Percentiles rank a stretch among this genome's conserved stretches.
Evolutionary conservation across 2,329 filamentous ascomycete genomes (phyloP).

Genomic region (Calonectria pseudoturangicola): DNA sequence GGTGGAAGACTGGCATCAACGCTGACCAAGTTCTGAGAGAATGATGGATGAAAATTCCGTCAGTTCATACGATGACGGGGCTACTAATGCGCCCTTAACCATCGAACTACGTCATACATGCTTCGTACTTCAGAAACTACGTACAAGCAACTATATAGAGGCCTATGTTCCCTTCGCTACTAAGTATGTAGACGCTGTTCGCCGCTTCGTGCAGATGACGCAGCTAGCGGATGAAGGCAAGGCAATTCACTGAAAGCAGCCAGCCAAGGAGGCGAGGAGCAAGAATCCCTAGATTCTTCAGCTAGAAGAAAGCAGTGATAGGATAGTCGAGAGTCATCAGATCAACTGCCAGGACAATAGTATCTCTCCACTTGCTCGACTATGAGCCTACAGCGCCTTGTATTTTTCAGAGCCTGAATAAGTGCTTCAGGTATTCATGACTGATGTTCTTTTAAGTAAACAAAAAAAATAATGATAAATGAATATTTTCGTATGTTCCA

Average conservation of each 20-base stretch:
- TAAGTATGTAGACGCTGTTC: not conserved
- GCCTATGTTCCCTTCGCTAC: not conserved
- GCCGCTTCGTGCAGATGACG: not conserved
- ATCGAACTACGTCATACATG: not conserved
- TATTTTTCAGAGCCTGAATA: no score
- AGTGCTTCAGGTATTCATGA: no score
- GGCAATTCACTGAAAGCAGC: not conserved
- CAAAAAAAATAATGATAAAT: no score
- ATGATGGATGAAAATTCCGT: conserved; percentile 47
- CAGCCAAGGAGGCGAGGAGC: not conserved
- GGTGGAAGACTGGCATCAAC: conserved; percentile 77
- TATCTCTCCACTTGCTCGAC: no score
- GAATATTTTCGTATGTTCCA: no score
- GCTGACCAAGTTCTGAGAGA: conserved; percentile 74
- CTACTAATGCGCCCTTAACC: not conserved
- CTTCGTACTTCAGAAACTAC: not conserved
- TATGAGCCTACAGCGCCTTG: no score
- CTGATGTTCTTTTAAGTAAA: no score
- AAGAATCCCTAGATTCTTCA: not conserved
- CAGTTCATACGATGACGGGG: no score
- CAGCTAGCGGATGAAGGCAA: not conserved
- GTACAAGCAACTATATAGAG: not conserved
- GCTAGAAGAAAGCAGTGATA: not conserved
- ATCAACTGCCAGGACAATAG: not conserved
- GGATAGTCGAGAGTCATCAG: not conserved